Evolutionary conservation across 1,284 basidiomycete genomes (phyloP), one percentile per base, ranked within the genome.

Genomic region (Rhodotorula sp.): DNA sequence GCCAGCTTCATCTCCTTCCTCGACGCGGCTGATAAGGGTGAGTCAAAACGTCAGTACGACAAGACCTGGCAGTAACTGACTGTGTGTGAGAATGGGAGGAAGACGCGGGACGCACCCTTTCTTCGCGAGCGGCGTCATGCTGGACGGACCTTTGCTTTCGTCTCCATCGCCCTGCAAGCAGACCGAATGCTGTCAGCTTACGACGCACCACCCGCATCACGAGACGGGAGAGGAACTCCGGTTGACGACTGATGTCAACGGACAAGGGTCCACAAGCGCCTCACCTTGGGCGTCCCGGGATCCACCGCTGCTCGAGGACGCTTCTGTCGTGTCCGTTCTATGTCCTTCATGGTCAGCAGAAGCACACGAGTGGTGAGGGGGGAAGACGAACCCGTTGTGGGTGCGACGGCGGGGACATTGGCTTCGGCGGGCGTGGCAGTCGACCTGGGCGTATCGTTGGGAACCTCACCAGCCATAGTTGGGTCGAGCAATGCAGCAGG

Each of bases 101-200:
- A n/a, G n/a, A n/a, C n/a, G 58, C n/a, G 2, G 31, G 24, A 50
- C 50, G 52, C 7, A 74, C 73, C 70, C 66, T 56, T 74, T 70
- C 68, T 74, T 74, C 20, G 73, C 73, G n/a, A 68, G 48, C 8
- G 73, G 73, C 1, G 73, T 74, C 37, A 61, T 24, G 18, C 68
- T 56, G 5, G 60, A 54, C 20, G 64, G 28, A 1, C 55, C 59
- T 26, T 63, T 67, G 26, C 53, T 8, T 37, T 70, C 69, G n/a
- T 65, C 68, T 4, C 57, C 69, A 15, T 74, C 73, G 13, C 70
- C 66, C 73, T 74, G 56, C 26, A 15, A n/a, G 4, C 30, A 40
- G 24, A 24, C 16, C 0, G 34, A 31, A n/a, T 2, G 16, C 1
- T 4, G 11, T 28, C 16, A 16, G 44, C 16, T 9, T 9, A 15